Evolutionary conservation across 1,284 basidiomycete species (phyloP), one percentile per base, ranked within the genome.

Genomic region (Malassezia sympodialis): DNA sequence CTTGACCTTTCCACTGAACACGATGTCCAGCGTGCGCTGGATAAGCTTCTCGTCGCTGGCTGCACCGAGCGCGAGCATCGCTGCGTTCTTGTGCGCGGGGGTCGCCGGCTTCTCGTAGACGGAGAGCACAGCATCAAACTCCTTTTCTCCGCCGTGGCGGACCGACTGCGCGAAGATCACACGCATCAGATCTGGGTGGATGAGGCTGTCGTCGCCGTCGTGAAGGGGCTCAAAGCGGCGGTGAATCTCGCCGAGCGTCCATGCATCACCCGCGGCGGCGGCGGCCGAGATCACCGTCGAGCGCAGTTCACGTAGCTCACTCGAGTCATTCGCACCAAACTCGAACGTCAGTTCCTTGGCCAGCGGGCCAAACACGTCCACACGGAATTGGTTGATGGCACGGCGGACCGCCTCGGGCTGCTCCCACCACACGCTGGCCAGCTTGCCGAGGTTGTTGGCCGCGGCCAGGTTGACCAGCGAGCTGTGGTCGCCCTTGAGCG

Each of bases 261-360:
- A 65, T 37, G 37, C 44, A 48, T 67, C 63, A 34, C 53, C 52
- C 12, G 53, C 65, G 2, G 85, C 83, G 21, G 84, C 82, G 19
- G 82, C 79, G 14, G 76, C 77, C n/a, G 54, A 37, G 58, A 94
- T 83, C 0, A 86, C 87, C 19, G 82, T 78, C 10, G 86, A 85
- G 42, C 91, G 82, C 51, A 94, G 77, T 66, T 86, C 82, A 27
- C 83, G 81, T 34, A 79, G 79, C 62, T 88, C 88, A 19, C 82
- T 78, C 17, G 82, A 79, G 59, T 96, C 91, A 27, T 77, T 76
- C 14, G 80, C 78, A 4, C 77, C 73, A 73, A 86, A 86, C 49
- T 87, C 84, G 68, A 85, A 93, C 12, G 89, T 88, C 44, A 93
- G 80, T 63, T 80, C 80, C 45, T 86, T 77, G 23, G 88, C 85